These are phyloP conservation scores for Suillus clintonianus DNA, from an alignment of 768 basidiomycete species.

Conservation along the genomic window DNA sequence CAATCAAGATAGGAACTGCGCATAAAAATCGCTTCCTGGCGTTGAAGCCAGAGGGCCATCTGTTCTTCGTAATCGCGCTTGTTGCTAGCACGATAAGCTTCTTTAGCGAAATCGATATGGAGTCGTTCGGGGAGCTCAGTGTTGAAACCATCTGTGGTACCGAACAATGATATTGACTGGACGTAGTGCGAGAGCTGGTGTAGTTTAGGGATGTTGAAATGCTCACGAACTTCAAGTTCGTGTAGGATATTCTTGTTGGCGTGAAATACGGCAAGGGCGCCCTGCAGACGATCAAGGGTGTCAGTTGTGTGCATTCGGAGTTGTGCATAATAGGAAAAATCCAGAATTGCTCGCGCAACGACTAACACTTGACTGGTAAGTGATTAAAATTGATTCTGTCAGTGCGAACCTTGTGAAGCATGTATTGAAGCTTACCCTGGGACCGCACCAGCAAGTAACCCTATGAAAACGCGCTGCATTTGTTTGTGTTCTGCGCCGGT, in stretches of 20 bases:
- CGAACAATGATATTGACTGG: background rate
- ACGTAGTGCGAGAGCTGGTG: slow-evolving; percentile 32
- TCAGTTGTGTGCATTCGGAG: slow-evolving; percentile 25
- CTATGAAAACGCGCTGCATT: slow-evolving; percentile 38
- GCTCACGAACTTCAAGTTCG: slow-evolving; percentile 20
- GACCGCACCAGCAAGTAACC: slow-evolving; percentile 25
- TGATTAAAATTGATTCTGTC: background rate
- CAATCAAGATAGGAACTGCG: too few species aligned
- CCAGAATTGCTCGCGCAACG: slow-evolving; percentile 29
- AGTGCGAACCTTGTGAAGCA: too few species aligned
- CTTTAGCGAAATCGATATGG: too few species aligned
- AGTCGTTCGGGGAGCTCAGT: slow-evolving; percentile 22
- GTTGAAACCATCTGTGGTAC: slow-evolving; percentile 32
- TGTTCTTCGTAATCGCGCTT: too few species aligned
- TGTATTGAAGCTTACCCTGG: background rate
- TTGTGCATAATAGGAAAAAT: slow-evolving; percentile 36
- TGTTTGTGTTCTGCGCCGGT: slow-evolving; percentile 44
- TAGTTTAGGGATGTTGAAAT: slow-evolving; percentile 41
- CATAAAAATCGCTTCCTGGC: too few species aligned
- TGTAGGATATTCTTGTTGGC: slow-evolving; percentile 30
- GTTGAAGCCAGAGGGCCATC: too few species aligned
- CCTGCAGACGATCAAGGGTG: slow-evolving; percentile 24
- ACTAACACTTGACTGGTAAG: slow-evolving; percentile 15
- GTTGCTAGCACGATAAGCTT: too few species aligned
- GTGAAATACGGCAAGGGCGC: slow-evolving; percentile 29